A percentile compares a stretch with the other conserved stretches of the same genome.
Evolutionary conservation across 441 rosid species (phyloP).

Genomic region (Adansonia rubrostipa): DNA sequence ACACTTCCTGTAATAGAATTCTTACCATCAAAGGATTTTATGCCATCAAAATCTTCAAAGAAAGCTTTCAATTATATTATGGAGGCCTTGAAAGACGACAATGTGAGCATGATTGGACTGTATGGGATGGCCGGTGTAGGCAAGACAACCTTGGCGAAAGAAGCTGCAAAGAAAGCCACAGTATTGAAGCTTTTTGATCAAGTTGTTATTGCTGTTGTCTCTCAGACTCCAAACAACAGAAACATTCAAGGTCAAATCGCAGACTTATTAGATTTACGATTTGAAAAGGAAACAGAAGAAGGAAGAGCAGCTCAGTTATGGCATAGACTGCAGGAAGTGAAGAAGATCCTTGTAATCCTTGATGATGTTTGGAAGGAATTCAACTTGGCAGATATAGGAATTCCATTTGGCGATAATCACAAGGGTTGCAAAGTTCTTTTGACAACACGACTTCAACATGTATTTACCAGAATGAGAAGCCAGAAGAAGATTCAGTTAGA

Average conservation of each 20-base stretch:
- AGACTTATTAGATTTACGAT: not conserved
- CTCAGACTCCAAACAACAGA: not conserved
- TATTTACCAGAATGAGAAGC: slow-evolving; percentile 21
- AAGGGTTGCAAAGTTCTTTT: slow-evolving; percentile 29
- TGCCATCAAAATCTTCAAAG: not conserved
- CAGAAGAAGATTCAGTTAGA: slow-evolving; percentile 16
- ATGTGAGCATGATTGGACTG: slow-evolving; percentile 23
- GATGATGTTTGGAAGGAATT: slow-evolving; percentile 16
- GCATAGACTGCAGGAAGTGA: not conserved
- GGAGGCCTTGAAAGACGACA: slow-evolving; percentile 3
- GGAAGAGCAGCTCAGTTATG: slow-evolving; percentile 18
- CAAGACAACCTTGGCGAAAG: slow-evolving; percentile 29
- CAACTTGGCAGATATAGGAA: slow-evolving; percentile 12
- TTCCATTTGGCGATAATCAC: slow-evolving; percentile 20
- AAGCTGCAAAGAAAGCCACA: not conserved
- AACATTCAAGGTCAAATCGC: not conserved
- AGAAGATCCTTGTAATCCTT: slow-evolving; percentile 14
- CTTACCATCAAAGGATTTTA: not conserved
- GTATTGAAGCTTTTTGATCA: slow-evolving; percentile 8
- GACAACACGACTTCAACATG: slow-evolving; percentile 22
- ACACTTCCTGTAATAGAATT: not conserved
- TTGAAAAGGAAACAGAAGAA: slow-evolving; percentile 3
- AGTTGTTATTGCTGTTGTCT: slow-evolving; percentile 14
- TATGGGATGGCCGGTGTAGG: slow-evolving; percentile 32
- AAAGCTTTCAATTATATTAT: slow-evolving; percentile 2